Evolutionary conservation across 768 basidiomycete species (phyloP).

Genomic region (Trametes coccinea): DNA sequence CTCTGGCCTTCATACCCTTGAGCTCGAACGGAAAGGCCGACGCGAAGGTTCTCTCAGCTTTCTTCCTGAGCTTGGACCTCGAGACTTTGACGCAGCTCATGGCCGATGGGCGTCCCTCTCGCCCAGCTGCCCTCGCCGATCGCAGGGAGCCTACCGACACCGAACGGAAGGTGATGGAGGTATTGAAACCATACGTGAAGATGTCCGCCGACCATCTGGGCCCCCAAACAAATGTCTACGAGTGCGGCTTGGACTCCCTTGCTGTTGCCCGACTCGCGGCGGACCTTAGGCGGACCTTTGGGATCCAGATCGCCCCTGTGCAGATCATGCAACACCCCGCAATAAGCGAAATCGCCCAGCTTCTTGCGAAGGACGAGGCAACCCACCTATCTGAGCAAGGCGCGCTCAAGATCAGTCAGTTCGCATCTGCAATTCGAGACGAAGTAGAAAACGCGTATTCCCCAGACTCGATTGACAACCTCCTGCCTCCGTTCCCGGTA

Average conservation of each 20-base stretch:
- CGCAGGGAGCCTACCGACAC: constrained; percentile 25
- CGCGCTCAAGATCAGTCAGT: not conserved
- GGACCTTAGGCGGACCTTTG: constrained; percentile 27
- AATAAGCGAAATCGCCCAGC: constrained; percentile 25
- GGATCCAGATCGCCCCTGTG: constrained; percentile 26
- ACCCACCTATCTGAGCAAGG: not conserved
- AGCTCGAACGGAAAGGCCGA: constrained; percentile 41
- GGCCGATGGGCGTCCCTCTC: not conserved
- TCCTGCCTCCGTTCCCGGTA: constrained; percentile 46
- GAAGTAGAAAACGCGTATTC: constrained; percentile 11
- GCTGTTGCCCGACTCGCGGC: constrained; percentile 28
- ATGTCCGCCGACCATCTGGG: constrained; percentile 18
- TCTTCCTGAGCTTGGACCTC: constrained; percentile 30
- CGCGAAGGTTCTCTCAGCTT: constrained; percentile 28
- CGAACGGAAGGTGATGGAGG: constrained; percentile 40
- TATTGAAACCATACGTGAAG: constrained; percentile 31
- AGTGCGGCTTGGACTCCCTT: constrained; percentile 37
- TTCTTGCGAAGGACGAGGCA: not conserved
- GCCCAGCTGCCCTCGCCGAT: not conserved
- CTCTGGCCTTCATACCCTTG: constrained; percentile 49
- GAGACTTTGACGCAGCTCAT: constrained; percentile 25
- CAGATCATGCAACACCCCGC: constrained; percentile 34
- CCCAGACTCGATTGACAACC: not conserved
- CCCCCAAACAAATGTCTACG: constrained; percentile 33
- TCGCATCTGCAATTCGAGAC: not conserved